phyloP scores from a whole-genome alignment of 306 rosid genomes.

The Senna tora region DNA sequence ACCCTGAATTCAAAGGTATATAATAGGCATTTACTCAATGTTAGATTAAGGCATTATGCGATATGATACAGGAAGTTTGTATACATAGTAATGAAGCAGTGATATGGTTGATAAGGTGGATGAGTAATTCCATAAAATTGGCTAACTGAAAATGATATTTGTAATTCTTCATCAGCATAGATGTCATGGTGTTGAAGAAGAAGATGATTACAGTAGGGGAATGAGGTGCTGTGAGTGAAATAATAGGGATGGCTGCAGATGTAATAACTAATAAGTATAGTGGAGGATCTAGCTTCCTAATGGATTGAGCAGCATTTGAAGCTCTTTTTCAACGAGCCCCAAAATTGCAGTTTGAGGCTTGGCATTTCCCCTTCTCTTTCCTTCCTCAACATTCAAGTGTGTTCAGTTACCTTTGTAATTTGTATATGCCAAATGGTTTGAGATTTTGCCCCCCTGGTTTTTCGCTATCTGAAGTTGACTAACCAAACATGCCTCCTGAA shows the following conservation, averaged over 20 bases:
- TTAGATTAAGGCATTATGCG: conserved; percentile 13
- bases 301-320: conserved; percentile 8
- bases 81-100: neutral
- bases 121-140: conserved; percentile 4
- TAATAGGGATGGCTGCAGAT: neutral
- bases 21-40: conserved; percentile 20
- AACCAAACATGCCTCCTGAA: conserved; percentile 25
- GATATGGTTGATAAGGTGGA: conserved; percentile 19
- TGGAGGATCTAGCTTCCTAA: conserved; percentile 10
- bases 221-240: conserved; percentile 21
- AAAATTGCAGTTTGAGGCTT: neutral
- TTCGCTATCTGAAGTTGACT: conserved; percentile 24
- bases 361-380: neutral
- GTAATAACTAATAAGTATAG: conserved; percentile 5
- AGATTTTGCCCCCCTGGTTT: conserved; percentile 1
- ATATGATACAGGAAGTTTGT: conserved; percentile 9
- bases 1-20: neutral
- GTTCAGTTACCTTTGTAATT: conserved; percentile 19
- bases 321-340: neutral
- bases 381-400: conserved; percentile 25
- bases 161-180: conserved; percentile 2
- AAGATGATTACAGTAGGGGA: conserved; percentile 7
- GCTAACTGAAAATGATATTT: neutral
- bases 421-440: conserved; percentile 15
- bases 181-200: conserved; percentile 8